Evolutionary conservation across 1,284 basidiomycete genomes (phyloP).

Genomic region (Tilletia indica): DNA sequence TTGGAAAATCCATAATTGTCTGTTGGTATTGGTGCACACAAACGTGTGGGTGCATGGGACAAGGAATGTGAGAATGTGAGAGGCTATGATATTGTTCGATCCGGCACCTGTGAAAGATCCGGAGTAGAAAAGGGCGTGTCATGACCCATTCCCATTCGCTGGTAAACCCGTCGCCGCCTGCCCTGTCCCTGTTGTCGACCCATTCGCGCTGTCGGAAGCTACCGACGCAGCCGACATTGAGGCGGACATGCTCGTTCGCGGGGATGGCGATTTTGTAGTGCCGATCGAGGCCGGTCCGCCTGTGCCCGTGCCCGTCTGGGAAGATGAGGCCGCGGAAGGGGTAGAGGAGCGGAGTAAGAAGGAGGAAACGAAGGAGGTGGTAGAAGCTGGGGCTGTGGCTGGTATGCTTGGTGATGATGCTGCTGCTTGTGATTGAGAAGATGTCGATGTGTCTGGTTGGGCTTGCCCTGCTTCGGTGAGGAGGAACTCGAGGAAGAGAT

Average conservation of each 20-base stretch:
- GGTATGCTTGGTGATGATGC: not conserved
- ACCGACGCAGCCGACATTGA: not conserved
- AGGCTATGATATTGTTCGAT: too few relatives aligned
- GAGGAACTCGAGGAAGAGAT: constrained; percentile 54
- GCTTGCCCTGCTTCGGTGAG: constrained; percentile 45
- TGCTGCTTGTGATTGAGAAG: constrained; percentile 14
- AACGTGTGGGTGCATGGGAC: too few relatives aligned
- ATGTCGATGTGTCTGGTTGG: constrained; percentile 14
- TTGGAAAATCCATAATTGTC: too few relatives aligned
- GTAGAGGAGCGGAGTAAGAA: not conserved
- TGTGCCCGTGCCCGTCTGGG: not conserved
- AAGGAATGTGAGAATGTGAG: too few relatives aligned
- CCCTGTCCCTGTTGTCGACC: too few relatives aligned
- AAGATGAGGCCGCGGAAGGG: not conserved
- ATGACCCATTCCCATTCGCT: too few relatives aligned
- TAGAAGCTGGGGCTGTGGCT: not conserved
- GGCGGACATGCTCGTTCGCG: constrained; percentile 10
- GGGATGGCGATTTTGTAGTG: not conserved
- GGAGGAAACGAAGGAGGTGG: constrained; percentile 2
- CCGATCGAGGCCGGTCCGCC: not conserved
- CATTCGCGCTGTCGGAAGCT: too few relatives aligned
- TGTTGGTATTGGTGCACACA: too few relatives aligned
- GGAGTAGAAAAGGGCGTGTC: too few relatives aligned
- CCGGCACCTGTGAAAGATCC: too few relatives aligned
- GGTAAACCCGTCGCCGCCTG: too few relatives aligned